phyloP scores from a whole-genome alignment of 345 rosid species.

The Hypericum perforatum region DNA sequence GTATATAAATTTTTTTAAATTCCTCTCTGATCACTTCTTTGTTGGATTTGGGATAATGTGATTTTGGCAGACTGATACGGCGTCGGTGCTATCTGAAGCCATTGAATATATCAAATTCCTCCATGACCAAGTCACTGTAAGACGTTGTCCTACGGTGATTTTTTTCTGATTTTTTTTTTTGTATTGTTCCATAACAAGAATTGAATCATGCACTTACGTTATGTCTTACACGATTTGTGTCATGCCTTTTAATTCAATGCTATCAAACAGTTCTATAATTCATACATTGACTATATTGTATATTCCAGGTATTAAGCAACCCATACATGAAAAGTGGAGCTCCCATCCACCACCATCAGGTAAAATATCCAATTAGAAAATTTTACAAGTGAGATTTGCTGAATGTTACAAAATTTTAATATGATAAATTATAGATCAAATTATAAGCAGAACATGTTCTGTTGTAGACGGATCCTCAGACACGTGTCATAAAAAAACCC shows the following conservation, averaged over 20 bases:
- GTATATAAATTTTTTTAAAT: neutral
- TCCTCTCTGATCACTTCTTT: no score
- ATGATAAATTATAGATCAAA: no score
- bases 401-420: no score
- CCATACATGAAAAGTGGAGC: conserved; percentile 95
- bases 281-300: neutral
- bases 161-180: no score
- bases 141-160: conserved; percentile 10
- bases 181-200: no score
- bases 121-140: conserved; percentile 85
- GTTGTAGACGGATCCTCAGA: no score
- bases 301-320: conserved; percentile 60
- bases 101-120: conserved; percentile 94
- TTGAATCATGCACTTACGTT: no score
- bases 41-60: conserved; percentile 5
- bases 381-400: no score
- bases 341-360: conserved; percentile 61
- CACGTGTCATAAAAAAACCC: no score
- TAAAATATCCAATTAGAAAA: no score
- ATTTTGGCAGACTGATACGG: conserved; percentile 87
- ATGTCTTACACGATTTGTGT: no score
- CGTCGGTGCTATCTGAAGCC: conserved; percentile 98
- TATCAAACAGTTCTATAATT: neutral
- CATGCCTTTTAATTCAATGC: neutral
- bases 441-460: no score